A percentile compares a stretch with the other conserved stretches of the same genome.
phyloP scores from a whole-genome alignment of 108 stramenopile genomes.

The Skeletonema potamos region DNA sequence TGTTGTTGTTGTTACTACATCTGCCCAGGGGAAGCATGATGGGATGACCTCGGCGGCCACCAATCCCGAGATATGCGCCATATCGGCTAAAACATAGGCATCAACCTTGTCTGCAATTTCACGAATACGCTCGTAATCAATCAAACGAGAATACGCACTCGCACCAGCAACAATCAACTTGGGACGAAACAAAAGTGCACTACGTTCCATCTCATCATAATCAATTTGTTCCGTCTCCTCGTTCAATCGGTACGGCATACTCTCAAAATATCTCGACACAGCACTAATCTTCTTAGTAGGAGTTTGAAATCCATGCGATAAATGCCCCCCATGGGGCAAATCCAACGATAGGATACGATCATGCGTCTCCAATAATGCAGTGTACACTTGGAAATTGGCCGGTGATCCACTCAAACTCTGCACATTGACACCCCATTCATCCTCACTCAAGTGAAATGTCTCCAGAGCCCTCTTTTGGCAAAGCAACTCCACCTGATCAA shows the following conservation, averaged over 20 bases:
- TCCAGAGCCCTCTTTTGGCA: conserved; percentile 97
- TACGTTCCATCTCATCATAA: conserved; percentile 96
- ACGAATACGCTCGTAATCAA: conserved; percentile 99
- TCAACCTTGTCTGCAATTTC: conserved; percentile 91
- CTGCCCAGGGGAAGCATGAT: conserved; percentile 95
- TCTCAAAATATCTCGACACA: conserved; percentile 96
- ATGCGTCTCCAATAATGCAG: conserved; percentile 97
- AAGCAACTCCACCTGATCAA: conserved; percentile 95
- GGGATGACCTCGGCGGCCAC: conserved; percentile 96
- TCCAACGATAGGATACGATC: conserved; percentile 99
- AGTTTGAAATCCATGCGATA: conserved; percentile 98
- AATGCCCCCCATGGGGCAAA: conserved; percentile 97
- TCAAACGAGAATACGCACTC: conserved; percentile 96
- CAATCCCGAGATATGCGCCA: conserved; percentile 99
- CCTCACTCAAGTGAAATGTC: conserved; percentile 91
- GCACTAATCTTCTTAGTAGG: conserved; percentile 94
- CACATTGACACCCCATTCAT: conserved; percentile 93
- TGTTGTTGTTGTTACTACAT: conserved; percentile 99
- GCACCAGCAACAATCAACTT: conserved; percentile 99
- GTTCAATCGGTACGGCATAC: conserved; percentile 98
- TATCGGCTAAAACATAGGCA: conserved; percentile 97
- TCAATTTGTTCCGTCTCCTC: conserved; percentile 95
- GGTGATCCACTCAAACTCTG: conserved; percentile 97
- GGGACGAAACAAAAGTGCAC: conserved; percentile 96
- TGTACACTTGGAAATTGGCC: conserved; percentile 99